phyloP scores from a whole-genome alignment of 768 basidiomycete species.

The Strobilomyces echinocephalus region DNA sequence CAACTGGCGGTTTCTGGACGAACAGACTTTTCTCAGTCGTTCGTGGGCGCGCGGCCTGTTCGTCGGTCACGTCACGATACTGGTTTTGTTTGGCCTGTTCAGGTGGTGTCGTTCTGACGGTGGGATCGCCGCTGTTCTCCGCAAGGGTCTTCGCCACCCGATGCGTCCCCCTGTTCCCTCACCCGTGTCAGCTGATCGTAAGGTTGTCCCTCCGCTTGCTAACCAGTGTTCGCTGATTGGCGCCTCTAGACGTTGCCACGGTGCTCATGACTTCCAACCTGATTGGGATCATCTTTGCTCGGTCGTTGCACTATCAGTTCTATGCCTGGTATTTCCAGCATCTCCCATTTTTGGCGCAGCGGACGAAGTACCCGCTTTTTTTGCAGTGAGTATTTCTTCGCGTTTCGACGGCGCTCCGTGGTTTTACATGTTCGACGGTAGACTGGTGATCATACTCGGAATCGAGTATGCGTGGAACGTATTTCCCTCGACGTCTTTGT shows the following conservation, averaged over 20 bases:
- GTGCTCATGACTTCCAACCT: slow-evolving; percentile 88
- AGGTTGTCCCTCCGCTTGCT: slow-evolving; percentile 24
- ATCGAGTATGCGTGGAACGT: slow-evolving; percentile 89
- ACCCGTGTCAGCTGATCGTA: slow-evolving; percentile 60
- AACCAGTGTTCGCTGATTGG: slow-evolving; percentile 12
- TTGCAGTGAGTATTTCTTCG: slow-evolving; percentile 48
- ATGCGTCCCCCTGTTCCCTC: slow-evolving; percentile 41
- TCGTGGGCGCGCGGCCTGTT: slow-evolving; percentile 61
- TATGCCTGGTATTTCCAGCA: slow-evolving; percentile 97
- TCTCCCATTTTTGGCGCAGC: slow-evolving; percentile 77
- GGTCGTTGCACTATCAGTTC: slow-evolving; percentile 97
- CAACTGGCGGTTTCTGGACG: slow-evolving; percentile 88
- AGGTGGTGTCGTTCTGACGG: slow-evolving; percentile 78
- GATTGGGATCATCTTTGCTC: slow-evolving; percentile 86
- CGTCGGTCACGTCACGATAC: slow-evolving; percentile 53
- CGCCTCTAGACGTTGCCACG: slow-evolving; percentile 61
- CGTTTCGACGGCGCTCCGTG: background rate
- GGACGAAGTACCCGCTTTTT: slow-evolving; percentile 56
- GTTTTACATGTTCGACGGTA: slow-evolving; percentile 27
- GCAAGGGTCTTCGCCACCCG: slow-evolving; percentile 50
- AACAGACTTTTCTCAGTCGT: slow-evolving; percentile 67
- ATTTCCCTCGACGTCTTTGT: slow-evolving; percentile 71
- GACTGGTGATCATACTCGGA: slow-evolving; percentile 51
- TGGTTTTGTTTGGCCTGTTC: slow-evolving; percentile 63
- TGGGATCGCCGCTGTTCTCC: slow-evolving; percentile 53